Evolutionary conservation across 1,139 yeast genomes (phyloP), one percentile per base, ranked within the genome.

Genomic region (Meyerozyma athensensis): DNA sequence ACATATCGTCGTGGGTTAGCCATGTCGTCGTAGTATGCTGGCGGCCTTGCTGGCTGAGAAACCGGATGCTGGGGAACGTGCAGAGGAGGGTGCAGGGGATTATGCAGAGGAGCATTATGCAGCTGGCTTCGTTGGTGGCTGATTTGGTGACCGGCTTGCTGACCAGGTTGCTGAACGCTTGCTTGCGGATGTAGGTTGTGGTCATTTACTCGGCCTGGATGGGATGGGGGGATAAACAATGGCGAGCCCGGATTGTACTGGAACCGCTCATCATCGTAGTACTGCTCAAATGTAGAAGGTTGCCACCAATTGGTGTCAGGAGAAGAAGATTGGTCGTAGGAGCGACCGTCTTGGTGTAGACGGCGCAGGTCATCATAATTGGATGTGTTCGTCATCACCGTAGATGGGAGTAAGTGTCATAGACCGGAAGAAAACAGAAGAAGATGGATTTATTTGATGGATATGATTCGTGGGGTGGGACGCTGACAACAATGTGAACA

Each of bases 251-350:
- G 20, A 14, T 10, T 16, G 32, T 16, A 18, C 14, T 16, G 20
- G 32, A 5, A 28, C 20, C 20, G 31, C 19, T 12, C 19, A 9
- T 28, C 20, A 12, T 4, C 2, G 32, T 19, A 17, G 13, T 17
- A 28, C 20, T 14, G 20, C 12, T 19, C 20, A 13, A 17, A 28
- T 8, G 19, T 9, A 20, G 32, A 9, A 16, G 16, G 20, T n/a
- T 16, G 32, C 32, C 28, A 24, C 20, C 20, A 7, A 8, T n/a
- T 4, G 32, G 19, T n/a, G 32, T 28, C 32, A 2, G 32, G 32
- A 17, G 20, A 17, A 10, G 32, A 12, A 3, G 32, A 14, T 19
- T 28, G 9, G 13, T 28, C 32, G 10, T 17, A 28, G 21, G 10
- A 28, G 32, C 20, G 19, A 3, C 20, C 12, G 32, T 16, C 19